A percentile compares a stretch with the other conserved stretches of the same genome.
Conservation (phyloP, 2,329 filamentous ascomycete species). For the Xylaria sp. region DNA sequence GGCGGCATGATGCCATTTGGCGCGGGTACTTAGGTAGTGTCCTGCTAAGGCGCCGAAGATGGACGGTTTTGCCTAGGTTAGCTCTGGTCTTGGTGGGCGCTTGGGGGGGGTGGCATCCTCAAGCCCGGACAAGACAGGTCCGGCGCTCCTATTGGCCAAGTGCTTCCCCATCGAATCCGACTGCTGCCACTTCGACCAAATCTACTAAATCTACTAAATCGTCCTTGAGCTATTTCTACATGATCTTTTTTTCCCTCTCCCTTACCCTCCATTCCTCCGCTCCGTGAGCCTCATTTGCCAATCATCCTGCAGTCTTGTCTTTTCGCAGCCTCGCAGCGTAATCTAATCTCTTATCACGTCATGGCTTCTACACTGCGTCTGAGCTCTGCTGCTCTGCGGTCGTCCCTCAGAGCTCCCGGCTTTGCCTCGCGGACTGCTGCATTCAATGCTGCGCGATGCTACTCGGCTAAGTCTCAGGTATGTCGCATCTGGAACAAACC, state of each 20-base stretch:
- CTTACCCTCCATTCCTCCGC: conserved; percentile 14
- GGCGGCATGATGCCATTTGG: conserved; percentile 11
- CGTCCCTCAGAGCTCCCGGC: conserved; percentile 70
- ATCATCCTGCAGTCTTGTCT: conserved; percentile 14
- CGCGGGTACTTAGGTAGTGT: not conserved
- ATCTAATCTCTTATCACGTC: conserved; percentile 43
- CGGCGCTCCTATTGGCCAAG: conserved; percentile 24
- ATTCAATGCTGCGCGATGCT: conserved; percentile 86
- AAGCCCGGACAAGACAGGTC: conserved; percentile 20
- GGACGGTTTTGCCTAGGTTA: no score
- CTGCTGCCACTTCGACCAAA: conserved; percentile 23
- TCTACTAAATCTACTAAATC: conserved; percentile 26
- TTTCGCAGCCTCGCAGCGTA: conserved; percentile 16
- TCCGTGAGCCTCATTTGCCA: conserved; percentile 23
- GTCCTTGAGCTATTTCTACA: conserved; percentile 32
- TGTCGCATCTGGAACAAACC: conserved; percentile 39
- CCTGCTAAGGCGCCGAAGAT: no score
- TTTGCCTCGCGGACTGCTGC: conserved; percentile 71
- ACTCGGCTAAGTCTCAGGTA: conserved; percentile 89
- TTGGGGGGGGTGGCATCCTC: conserved; percentile 13
- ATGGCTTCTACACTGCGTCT: conserved; percentile 88
- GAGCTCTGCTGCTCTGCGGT: conserved; percentile 80
- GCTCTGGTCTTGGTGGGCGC: no score
- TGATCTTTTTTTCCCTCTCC: conserved; percentile 23
- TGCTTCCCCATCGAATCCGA: conserved; percentile 26